A percentile compares a stretch with the other conserved stretches of the same genome.
Evolutionary conservation across 495 filamentous ascomycete genomes (phyloP).

Genomic region (Astrothelium macrocarpum): DNA sequence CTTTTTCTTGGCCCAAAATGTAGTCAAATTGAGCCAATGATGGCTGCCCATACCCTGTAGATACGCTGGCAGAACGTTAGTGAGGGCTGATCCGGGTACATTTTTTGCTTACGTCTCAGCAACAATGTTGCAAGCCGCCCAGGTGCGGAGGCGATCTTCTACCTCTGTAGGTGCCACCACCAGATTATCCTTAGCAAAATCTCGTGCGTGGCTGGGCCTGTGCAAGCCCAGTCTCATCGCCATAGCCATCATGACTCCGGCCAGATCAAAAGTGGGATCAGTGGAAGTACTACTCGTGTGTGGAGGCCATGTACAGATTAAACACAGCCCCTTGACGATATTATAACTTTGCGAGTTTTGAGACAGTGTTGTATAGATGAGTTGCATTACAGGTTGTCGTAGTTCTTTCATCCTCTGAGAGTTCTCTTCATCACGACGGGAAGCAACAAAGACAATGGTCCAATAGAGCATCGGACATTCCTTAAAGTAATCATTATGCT

Average conservation of each 20-base stretch:
- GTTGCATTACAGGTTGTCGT: conserved; percentile 57
- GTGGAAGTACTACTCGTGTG: conserved; percentile 76
- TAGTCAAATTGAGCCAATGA: conserved; percentile 79
- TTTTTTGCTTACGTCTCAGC: conserved; percentile 53
- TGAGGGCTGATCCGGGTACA: conserved; percentile 1
- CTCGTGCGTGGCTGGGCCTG: conserved; percentile 78
- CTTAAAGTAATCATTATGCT: conserved; percentile 66
- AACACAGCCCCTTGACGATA: conserved; percentile 81
- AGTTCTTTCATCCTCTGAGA: conserved; percentile 57
- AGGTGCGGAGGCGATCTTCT: conserved; percentile 75
- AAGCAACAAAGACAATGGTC: conserved; percentile 74
- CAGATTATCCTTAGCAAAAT: conserved; percentile 75
- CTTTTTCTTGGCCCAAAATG: conserved; percentile 34
- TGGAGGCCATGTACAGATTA: conserved; percentile 86
- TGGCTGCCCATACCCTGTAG: conserved; percentile 85
- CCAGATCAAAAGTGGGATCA: conserved; percentile 84
- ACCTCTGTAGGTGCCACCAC: conserved; percentile 79
- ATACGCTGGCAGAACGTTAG: conserved; percentile 47
- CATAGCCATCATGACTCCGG: conserved; percentile 86
- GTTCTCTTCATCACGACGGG: conserved; percentile 61
- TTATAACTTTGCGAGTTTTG: conserved; percentile 78
- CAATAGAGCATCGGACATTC: conserved; percentile 73
- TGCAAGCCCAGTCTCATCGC: conserved; percentile 87
- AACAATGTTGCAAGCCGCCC: conserved; percentile 88
- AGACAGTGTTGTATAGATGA: conserved; percentile 74